Evolutionary conservation across 306 rosid species (phyloP).

Genomic region (Clitoria ternatea): DNA sequence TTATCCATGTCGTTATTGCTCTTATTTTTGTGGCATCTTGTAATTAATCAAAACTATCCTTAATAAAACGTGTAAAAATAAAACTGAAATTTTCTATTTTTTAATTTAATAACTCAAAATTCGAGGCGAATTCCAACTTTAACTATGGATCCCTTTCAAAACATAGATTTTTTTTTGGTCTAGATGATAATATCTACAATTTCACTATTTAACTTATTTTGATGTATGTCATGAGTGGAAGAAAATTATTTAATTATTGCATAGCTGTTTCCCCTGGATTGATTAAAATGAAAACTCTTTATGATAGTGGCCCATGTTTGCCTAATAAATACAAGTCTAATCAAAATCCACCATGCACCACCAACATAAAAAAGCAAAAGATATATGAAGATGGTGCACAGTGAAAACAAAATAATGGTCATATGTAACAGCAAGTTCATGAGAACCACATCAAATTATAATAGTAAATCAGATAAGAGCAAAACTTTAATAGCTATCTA

Average conservation of each 20-base stretch:
- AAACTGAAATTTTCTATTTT: no score
- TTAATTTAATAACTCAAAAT: no score
- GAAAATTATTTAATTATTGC: not conserved
- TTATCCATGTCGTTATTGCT: no score
- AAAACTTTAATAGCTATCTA: not conserved
- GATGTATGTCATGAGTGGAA: not conserved
- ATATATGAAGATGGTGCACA: not conserved
- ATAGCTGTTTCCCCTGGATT: not conserved
- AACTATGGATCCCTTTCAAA: no score
- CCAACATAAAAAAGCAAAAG: not conserved
- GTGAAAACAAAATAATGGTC: not conserved
- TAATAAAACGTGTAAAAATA: no score
- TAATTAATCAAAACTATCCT: no score
- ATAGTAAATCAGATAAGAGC: slow-evolving; percentile 1
- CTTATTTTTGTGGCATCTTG: no score
- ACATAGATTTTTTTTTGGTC: no score
- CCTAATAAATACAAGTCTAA: slow-evolving; percentile 25
- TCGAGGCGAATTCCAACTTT: no score
- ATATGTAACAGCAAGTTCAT: slow-evolving; percentile 19
- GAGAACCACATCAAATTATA: not conserved
- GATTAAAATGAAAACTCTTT: not conserved
- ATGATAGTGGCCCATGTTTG: slow-evolving; percentile 1
- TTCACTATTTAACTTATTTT: not conserved
- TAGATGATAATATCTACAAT: not conserved
- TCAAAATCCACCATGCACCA: slow-evolving; percentile 25